Evolutionary conservation across 768 basidiomycete genomes (phyloP).

Genomic region (Coprinellus micaceus): DNA sequence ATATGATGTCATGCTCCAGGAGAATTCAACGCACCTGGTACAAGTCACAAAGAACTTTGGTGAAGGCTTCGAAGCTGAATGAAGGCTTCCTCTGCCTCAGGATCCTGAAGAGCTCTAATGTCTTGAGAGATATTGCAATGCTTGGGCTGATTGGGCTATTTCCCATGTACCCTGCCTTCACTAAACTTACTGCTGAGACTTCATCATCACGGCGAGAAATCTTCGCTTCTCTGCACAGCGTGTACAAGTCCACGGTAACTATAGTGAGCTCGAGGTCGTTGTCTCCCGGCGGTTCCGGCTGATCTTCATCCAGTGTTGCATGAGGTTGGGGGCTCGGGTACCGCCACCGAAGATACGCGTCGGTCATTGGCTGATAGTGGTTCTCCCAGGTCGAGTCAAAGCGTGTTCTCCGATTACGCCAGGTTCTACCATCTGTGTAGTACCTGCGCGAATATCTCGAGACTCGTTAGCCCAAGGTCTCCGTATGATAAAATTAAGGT

Average conservation of each 20-base stretch:
- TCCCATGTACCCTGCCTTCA: neutral
- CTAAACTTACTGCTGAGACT: neutral
- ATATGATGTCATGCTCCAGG: constrained; percentile 10
- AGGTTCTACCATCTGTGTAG: neutral
- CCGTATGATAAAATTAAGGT: neutral
- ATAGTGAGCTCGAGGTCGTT: neutral
- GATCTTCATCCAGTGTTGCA: neutral
- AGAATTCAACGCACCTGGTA: constrained; percentile 18
- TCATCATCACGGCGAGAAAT: neutral
- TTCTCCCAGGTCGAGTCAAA: neutral
- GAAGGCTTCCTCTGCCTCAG: neutral
- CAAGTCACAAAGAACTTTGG: constrained; percentile 27
- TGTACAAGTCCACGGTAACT: neutral
- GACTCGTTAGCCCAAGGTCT: neutral
- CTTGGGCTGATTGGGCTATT: neutral
- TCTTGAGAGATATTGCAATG: too few relatives aligned
- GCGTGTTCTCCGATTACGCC: neutral
- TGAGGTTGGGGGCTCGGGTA: neutral
- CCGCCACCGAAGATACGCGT: neutral
- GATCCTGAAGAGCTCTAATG: neutral
- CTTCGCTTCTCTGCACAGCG: neutral
- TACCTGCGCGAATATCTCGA: neutral
- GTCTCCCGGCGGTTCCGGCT: too few relatives aligned
- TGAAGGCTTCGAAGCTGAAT: constrained; percentile 21
- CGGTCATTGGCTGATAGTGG: neutral